Base-by-base conservation (phyloP, 2,329 filamentous ascomycete species). In the Hymenoscyphus salicellus region DNA sequence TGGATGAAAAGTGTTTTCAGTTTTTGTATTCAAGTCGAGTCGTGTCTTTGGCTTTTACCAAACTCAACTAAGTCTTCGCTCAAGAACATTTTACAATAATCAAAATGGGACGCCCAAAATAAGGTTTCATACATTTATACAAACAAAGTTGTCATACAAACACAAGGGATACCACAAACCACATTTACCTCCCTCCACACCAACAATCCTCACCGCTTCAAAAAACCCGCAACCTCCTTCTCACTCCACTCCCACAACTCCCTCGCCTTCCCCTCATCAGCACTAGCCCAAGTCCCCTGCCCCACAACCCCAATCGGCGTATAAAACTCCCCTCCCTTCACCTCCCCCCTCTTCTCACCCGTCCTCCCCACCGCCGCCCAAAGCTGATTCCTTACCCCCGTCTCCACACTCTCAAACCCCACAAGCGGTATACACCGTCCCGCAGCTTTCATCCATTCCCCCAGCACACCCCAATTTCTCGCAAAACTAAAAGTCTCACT, bases 331-430 rank as follows among this genome's bases (percentile, higher is more conserved):
- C 77, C 78, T 38, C 68, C 75, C 66, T 69, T 70, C 28, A 77
- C 69, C 46, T 23, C 56, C 61, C 61, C 65, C 26, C 73, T 68
- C 20, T 70, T 64, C 1, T 72, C 72, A 0, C 60, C 59, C 36
- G 32, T 62, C 17, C 14, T 23, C 23, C 60, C 65, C 1, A 77
- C 78, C 2, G 74, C 76, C 3, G 77, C 77, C 78, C 79, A 82
- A 11, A 81, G 69, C 67, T 78, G 76, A 63, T 74, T 78, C 58
- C 76, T 74, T 17, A 74, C 73, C 2, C 79, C 79, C 63, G 79
- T 69, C 43, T 78, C 73, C 1, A 76, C 74, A 17, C 66, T 61
- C 58, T 60, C 32, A 26, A 58, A 66, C 2, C 59, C 56, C n/a
- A 65, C 41, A 32, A 63, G 43, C 14, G 62, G 62, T 38, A 63